Percentiles rank a stretch among this genome's conserved stretches.
These are phyloP conservation scores for Fusarium brachygibbosum DNA, from an alignment of 2,329 filamentous ascomycete species.

Conservation along the genomic window DNA sequence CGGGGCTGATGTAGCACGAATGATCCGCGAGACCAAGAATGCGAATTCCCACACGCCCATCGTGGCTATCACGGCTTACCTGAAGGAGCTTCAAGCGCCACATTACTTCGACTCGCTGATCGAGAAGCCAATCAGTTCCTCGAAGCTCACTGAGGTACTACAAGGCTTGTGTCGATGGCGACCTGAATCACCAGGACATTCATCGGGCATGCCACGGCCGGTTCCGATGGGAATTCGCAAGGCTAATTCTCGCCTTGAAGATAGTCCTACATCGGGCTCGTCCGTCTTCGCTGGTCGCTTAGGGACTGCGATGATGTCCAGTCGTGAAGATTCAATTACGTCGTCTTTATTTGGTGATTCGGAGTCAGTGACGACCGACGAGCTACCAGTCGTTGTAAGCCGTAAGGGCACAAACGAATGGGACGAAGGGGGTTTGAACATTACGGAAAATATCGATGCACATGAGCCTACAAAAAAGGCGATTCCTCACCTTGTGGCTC, in stretches of 20 bases:
- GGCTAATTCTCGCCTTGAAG: conserved; percentile 73
- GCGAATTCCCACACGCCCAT: conserved; percentile 95
- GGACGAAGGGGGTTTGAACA: conserved; percentile 83
- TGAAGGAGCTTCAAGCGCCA: conserved; percentile 95
- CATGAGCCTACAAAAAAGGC: conserved; percentile 56
- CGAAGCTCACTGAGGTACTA: conserved; percentile 90
- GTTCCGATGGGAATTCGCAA: conserved; percentile 76
- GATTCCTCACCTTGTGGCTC: conserved; percentile 68
- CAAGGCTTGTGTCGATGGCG: conserved; percentile 95
- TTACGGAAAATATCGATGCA: conserved; percentile 67
- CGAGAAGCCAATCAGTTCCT: conserved; percentile 94
- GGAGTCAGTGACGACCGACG: conserved; percentile 82
- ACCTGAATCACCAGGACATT: conserved; percentile 70
- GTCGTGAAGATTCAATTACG: conserved; percentile 88
- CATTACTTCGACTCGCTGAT: conserved; percentile 97
- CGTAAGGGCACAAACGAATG: conserved; percentile 82
- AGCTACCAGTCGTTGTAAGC: conserved; percentile 80
- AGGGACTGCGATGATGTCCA: conserved; percentile 84
- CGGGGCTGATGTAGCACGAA: conserved; percentile 93
- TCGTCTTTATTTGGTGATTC: conserved; percentile 90
- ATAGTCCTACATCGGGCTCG: conserved; percentile 87
- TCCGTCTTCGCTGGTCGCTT: conserved; percentile 77
- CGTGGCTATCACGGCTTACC: conserved; percentile 94
- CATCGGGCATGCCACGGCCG: conserved; percentile 66
- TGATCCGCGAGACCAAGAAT: conserved; percentile 98